Evolutionary conservation across 805 yeast species (phyloP), one percentile per base, ranked within the genome.

Genomic region (Lachancea nothofagi): DNA sequence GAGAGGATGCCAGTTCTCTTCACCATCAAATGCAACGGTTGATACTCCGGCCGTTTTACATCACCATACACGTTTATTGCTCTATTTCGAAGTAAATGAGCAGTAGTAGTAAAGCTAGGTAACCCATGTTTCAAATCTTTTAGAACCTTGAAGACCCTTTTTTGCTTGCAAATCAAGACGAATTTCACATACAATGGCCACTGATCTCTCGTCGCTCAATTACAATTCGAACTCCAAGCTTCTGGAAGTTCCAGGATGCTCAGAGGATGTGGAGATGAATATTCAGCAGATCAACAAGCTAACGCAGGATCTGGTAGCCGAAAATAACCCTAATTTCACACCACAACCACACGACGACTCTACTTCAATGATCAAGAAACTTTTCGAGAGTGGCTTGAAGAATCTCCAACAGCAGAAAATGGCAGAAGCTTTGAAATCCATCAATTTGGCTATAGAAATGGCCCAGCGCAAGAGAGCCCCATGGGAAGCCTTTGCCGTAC

Each of bases 401-500:
- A 70, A 65, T 30, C 63, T 78, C 5, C 72, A 83, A 63, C 74
- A 76, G 49, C 70, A 69, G 20, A 75, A 78, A 51, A 70, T 70
- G 45, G 64, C 63, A 3, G 88, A 80, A 9, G 80, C 87, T 1
- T 71, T 73, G 28, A 79, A 78, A 52, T 81, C 78, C 50, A 74
- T 80, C 49, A 57, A 75, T 6, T 64, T 81, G 29, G 90, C 85
- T 3, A 66, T 83, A 25, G 86, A 81, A 40, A 73, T 81, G 72
- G 75, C 82, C 12, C 59, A 69, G 33, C 52, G 55, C 36, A 78
- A 81, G 50, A 71, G 93, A 60, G 74, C 80, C 29, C 79, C 80
- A 55, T 82, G 80, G 65, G 93, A 83, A 54, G 68, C 82, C 4
- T 83, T 83, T 58, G 87, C 77, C 45, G 71, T 81, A 12, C 81